A percentile compares a stretch with the other conserved stretches of the same genome.
Conservation (phyloP, 2,329 filamentous ascomycete genomes). For the Botrytis squamosa region DNA sequence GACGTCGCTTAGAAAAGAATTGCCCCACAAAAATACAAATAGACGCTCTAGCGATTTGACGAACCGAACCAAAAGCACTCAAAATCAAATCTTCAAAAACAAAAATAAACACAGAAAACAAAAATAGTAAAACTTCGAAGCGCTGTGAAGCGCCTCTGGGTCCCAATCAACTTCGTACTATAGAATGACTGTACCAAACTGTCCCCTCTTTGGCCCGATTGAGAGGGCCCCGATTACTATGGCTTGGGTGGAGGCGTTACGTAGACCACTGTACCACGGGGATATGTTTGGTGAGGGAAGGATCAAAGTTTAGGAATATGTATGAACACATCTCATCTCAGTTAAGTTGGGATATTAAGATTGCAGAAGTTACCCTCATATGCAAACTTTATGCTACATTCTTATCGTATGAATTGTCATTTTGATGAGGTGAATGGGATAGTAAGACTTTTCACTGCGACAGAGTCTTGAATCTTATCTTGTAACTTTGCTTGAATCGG, state of each 20-base stretch:
- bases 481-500: too few relatives aligned
- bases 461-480: too few relatives aligned
- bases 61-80: not conserved
- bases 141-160: not conserved
- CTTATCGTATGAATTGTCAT: not conserved
- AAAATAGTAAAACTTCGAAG: not conserved
- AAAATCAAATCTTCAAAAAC: not conserved
- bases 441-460: too few relatives aligned
- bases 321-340: not conserved
- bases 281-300: not conserved
- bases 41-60: not conserved
- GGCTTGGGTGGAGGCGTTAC: not conserved
- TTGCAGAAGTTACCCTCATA: not conserved
- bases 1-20: not conserved
- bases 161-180: not conserved
- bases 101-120: not conserved
- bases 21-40: not conserved
- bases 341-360: not conserved
- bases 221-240: not conserved
- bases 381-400: not conserved
- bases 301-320: not conserved
- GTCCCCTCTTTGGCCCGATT: not conserved
- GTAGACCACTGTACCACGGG: not conserved
- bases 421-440: not conserved
- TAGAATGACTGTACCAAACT: constrained; percentile 2